Evolutionary conservation across 495 filamentous ascomycete genomes (phyloP), one percentile per base, ranked within the genome.

Genomic region (Penicillium odoratum): DNA sequence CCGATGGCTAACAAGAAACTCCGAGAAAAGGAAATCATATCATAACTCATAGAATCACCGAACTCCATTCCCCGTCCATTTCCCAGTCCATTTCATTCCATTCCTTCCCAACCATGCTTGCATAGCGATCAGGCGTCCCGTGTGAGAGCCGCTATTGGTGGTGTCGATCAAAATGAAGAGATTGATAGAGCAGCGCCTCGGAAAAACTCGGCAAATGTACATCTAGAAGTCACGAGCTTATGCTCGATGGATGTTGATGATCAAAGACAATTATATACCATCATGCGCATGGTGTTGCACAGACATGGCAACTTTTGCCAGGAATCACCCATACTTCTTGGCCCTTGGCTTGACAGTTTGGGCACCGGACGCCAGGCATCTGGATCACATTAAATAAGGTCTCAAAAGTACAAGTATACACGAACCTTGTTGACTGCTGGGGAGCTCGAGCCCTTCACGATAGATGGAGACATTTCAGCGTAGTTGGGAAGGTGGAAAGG

Each of bases 281-380:
- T 63, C 56, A 65, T 59, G 63, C 69, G 51, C 71, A 74, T 5
- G 71, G 58, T 2, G 73, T 75, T 13, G 74, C 71, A 55, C 77
- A 80, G 49, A 74, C 42, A 56, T 80, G 78, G 55, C 78, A 81
- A 57, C 73, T 68, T 55, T 80, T 81, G 18, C 78, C 78, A 9
- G 78, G 77, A 54, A 81, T 79, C 0, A 81, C 78, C 78, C 78
- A 81, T 34, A 71, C 70, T 56, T 79, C 77, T 46, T 72, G 64
- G 3, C 78, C 78, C 29, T 71, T 43, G 0, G 58, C 53, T 16
- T 60, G 53, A 57, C 78, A 81, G n/a, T 57, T 75, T 18, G 74
- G 77, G 60, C 78, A 81, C 15, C 74, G 70, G n/a, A 78, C 72
- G 52, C 78, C 78, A 15, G 77, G 75, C 78, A 81, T 81, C 77